phyloP scores from a whole-genome alignment of 192 early-diverging fungal species.

The Entophlyctis luteolus region DNA sequence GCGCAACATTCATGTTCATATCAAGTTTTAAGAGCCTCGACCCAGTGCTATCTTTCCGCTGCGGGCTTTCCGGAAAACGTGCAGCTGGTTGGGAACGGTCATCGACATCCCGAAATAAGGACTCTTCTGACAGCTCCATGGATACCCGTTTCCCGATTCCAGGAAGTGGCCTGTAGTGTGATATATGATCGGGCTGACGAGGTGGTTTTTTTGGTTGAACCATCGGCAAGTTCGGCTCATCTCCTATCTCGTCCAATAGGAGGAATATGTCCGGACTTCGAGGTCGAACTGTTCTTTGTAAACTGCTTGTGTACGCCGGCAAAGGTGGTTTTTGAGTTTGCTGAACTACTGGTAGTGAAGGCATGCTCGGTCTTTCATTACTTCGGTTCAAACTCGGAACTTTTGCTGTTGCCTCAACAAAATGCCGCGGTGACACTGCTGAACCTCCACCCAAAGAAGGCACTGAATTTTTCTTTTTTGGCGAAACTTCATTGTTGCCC shows the following conservation, averaged over 20 bases:
- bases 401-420: not conserved
- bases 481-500: not conserved
- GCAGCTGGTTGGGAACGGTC: not conserved
- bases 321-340: not conserved
- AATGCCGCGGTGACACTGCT: too few species aligned
- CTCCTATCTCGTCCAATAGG: not conserved
- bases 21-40: not conserved
- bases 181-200: not conserved
- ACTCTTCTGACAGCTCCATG: not conserved
- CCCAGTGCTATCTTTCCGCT: not conserved
- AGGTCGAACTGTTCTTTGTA: not conserved
- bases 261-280: not conserved
- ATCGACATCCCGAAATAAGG: conserved; percentile 11
- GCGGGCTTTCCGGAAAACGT: not conserved
- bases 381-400: not conserved
- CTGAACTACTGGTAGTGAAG: not conserved
- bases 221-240: not conserved
- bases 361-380: not conserved
- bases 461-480: not conserved
- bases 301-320: not conserved
- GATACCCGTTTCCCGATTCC: not conserved
- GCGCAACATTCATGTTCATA: not conserved
- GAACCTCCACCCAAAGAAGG: not conserved
- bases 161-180: too few species aligned
- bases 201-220: not conserved